Conservation (phyloP, 371 early-diverging fungal species). For the Coelomomyces lativittatus region DNA sequence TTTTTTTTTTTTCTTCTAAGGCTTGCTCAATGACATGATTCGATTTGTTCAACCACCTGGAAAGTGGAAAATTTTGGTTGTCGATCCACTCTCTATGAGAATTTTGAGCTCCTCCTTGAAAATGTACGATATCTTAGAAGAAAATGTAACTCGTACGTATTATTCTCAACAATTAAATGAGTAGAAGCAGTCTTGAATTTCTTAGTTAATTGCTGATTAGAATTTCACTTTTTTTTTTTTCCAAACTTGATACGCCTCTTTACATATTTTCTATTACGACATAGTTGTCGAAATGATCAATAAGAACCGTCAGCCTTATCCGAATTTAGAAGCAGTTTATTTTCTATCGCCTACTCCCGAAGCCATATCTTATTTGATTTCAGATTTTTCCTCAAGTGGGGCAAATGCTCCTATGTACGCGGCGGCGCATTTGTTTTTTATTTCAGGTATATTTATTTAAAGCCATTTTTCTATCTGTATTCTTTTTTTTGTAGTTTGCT, state of each 20-base stretch:
- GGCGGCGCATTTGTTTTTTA: slow-evolving; percentile 61
- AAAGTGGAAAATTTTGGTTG: slow-evolving; percentile 69
- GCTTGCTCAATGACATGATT: slow-evolving; percentile 30
- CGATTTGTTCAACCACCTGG: slow-evolving; percentile 21
- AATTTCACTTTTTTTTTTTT: neutral
- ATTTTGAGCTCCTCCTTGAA: slow-evolving; percentile 71
- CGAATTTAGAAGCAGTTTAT: slow-evolving; percentile 75
- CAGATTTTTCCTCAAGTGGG: slow-evolving; percentile 44
- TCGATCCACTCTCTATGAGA: slow-evolving; percentile 63
- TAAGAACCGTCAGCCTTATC: slow-evolving; percentile 60
- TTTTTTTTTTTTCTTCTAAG: slow-evolving; percentile 4
- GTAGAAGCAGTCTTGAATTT: too few relatives aligned
- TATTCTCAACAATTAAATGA: too few relatives aligned
- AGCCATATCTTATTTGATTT: slow-evolving; percentile 52
- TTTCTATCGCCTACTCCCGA: slow-evolving; percentile 64
- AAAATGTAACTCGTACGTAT: slow-evolving; percentile 63
- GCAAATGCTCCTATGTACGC: slow-evolving; percentile 43
- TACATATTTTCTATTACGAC: slow-evolving; percentile 6
- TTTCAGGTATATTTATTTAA: slow-evolving; percentile 26
- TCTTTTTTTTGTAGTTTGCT: neutral
- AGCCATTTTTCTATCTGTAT: neutral
- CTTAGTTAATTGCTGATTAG: neutral
- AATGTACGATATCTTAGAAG: slow-evolving; percentile 79
- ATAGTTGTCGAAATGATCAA: slow-evolving; percentile 52
- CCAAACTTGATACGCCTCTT: neutral